Base-by-base conservation (phyloP, 2,329 filamentous ascomycete species). In the Talaromyces sp. region DNA sequence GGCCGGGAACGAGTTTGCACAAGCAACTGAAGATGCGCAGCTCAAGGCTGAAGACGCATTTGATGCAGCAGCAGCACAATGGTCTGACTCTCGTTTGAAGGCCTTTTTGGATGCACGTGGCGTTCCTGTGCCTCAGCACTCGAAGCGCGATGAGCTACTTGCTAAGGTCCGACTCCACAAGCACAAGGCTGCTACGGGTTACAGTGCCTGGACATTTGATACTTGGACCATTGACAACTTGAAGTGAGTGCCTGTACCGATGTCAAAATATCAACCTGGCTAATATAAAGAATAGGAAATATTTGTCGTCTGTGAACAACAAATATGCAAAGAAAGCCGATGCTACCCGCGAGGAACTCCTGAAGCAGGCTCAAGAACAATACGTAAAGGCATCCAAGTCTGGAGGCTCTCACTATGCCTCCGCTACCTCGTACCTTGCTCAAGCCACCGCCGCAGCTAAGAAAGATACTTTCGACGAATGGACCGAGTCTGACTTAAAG, bases 11-110 rank as follows among this genome's bases (percentile, higher is more conserved):
- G 80, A 91, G 72, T 94, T 86, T 72, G 88, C 91, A 63, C 85
- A 88, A 75, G 92, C 91, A 9, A 94, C 91, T 4, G 86, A 92
- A 65, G 84, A 87, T 71, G 88, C 85, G 1, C 82, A 83, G 10
- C 76, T 87, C 41, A 88, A 87, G 69, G 82, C 81, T 3, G 84
- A 89, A 52, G 86, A 91, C 67, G 85, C 86, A 0, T 94, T 93
- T 75, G 83, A 91, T 74, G 71, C 80, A 41, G 87, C 84, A 7
- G 77, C 88, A 61, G 76, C 80, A 27, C 79, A 81, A 1, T 94
- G 91, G 91, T 91, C 90, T 3, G 87, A 93, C 43, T 91, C 85
- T 72, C 87, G 90, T 19, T 83, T 94, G 47, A 94, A 94, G 82
- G 86, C 86, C 2, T 94, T 88, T 72, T 85, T 94, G 6, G 91